These are phyloP conservation scores for Boeremia lycopersici DNA, from an alignment of 2,329 filamentous ascomycete species.

Conservation along the genomic window DNA sequence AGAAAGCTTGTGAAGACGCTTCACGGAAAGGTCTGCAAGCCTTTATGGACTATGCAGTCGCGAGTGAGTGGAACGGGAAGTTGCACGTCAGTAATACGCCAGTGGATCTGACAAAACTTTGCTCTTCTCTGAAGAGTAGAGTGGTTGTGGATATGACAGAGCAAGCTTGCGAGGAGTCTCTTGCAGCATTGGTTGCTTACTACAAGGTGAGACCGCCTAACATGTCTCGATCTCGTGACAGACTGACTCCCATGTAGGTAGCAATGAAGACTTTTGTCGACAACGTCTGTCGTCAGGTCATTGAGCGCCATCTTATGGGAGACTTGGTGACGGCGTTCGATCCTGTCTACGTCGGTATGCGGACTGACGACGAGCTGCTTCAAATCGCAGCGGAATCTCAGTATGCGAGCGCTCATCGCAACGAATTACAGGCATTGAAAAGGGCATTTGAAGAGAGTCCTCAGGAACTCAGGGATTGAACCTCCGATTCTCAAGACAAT, in stretches of 20 bases:
- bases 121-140: slow-evolving; percentile 6
- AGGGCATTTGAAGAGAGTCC: neutral
- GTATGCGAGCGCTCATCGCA: neutral
- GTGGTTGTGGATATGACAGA: neutral
- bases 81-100: neutral
- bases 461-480: neutral
- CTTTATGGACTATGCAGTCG: slow-evolving; percentile 4
- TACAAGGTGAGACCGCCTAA: neutral
- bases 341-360: neutral
- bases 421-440: neutral
- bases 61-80: slow-evolving; percentile 7
- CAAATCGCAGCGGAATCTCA: neutral
- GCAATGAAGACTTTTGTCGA: neutral
- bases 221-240: neutral
- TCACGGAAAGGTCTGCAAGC: slow-evolving; percentile 31
- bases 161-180: slow-evolving; percentile 1
- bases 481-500: no score
- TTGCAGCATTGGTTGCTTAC: neutral
- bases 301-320: neutral
- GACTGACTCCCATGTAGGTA: neutral
- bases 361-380: neutral
- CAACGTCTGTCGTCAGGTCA: neutral
- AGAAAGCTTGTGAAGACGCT: slow-evolving; percentile 36
- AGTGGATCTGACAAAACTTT: neutral
- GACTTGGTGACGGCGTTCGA: neutral